Conservation (phyloP, 1,139 yeast species). For the Chernovozyma aurita region DNA sequence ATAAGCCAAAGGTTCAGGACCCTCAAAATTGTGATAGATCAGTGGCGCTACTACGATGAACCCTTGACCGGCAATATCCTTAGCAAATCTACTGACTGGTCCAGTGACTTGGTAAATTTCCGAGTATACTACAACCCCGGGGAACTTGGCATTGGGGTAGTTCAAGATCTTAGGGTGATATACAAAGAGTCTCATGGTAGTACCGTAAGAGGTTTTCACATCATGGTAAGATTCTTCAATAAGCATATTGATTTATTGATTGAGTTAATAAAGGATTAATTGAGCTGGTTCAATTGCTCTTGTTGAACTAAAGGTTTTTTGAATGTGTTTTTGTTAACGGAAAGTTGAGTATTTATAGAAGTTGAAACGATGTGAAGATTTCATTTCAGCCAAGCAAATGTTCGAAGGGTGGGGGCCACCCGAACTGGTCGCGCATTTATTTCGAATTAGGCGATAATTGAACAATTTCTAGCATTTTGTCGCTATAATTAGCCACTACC, state of each 20-base stretch:
- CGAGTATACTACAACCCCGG: conserved; percentile 74
- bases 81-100: conserved; percentile 75
- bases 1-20: conserved; percentile 62
- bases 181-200: conserved; percentile 62
- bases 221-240: conserved; percentile 65
- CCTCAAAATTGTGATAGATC: conserved; percentile 69
- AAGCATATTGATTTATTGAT: conserved; percentile 51
- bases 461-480: background rate
- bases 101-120: conserved; percentile 81
- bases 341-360: too few species aligned
- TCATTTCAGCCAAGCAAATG: too few species aligned
- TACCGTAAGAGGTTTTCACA: conserved; percentile 60
- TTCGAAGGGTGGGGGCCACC: too few species aligned
- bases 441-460: background rate
- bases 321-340: too few species aligned
- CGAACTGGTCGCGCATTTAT: too few species aligned
- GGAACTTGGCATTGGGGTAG: conserved; percentile 72
- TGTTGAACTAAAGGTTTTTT: too few species aligned
- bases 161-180: conserved; percentile 68
- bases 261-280: too few species aligned
- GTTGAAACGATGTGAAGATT: too few species aligned
- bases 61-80: conserved; percentile 76
- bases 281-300: too few species aligned
- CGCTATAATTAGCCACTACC: too few species aligned
- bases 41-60: conserved; percentile 76